Base-by-base conservation (phyloP, 768 basidiomycete genomes). In the Collybia mongolica region DNA sequence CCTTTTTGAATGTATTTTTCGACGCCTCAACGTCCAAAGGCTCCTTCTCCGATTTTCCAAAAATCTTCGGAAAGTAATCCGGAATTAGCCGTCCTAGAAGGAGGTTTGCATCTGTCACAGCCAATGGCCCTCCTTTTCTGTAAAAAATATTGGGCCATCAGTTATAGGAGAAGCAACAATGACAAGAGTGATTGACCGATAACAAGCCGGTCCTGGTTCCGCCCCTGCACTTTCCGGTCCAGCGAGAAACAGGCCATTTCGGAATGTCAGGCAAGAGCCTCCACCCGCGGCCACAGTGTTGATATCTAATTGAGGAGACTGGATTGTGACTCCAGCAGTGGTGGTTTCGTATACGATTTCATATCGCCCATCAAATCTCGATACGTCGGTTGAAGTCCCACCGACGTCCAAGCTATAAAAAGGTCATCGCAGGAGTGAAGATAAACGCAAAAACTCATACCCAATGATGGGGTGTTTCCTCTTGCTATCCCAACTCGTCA, bases 201-300 rank as follows among this genome's bases (percentile, higher is more conserved):
- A 95, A 62, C 93, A 96, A 1, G 84, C 87, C 2, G 96, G 96
- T 1, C 96, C 95, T 3, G 96, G 96, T 55, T 97, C 83, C 1
- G 94, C 93, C 17, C 92, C 93, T 3, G 95, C 94, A 49, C 91
- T 94, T 60, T 95, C 87, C 0, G 96, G 96, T 0, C 96, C 96
- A 15, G 91, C 88, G 15, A 84, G 72, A 73, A 97, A 97, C 18
- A 98, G 76, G 1, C 94, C 94, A 58, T 96, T 95, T 20, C 84
- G 79, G 76, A 90, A 98, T 2, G 83, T 86, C 42, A 98, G 71
- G 58, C 94, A 88, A 1, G 90, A 92, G 0, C 95, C 96, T 39
- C 95, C 95, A 2, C 96, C 95, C 0, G 96, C 95, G 6, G 95
- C 95, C 42, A 97, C 93, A 5, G 92, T 93, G 64, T 96, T 96